Base-by-base conservation (phyloP, 2,329 filamentous ascomycete genomes). In the Triangularia setosa region DNA sequence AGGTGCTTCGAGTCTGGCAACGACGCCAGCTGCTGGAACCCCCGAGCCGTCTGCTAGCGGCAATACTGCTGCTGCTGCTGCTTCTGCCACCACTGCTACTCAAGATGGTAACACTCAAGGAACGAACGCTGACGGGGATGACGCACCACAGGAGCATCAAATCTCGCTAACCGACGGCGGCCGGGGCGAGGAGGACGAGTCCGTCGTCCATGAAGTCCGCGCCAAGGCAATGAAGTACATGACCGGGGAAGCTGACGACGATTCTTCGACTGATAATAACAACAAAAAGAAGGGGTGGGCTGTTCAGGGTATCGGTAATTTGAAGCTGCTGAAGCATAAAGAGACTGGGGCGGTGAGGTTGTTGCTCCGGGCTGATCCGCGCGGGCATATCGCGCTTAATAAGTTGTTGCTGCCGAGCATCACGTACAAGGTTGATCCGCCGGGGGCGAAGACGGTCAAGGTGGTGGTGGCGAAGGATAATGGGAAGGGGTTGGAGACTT, bases 321-420 rank as follows among this genome's bases (percentile, higher is more conserved):
- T 93, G 60, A 88, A 90, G 44, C 74, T 96, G 14, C 80, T 96
- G 66, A 89, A 90, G 76, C 84, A 94, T 78, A 90, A 91, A 74
- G 81, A 83, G 16, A 91, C 87, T 0, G 86, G 84, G 21, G 81
- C 83, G 27, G 84, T 88, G 3, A 86, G 92, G 48, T 79, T 95
- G 55, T 78, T 96, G 21, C 78, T 93, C 67, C 87, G 92, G 58
- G 86, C 86, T n/a, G 90, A 93, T 68, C 90, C 91, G 0, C 84
- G 87, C 67, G 92, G 92, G 16, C 85, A 89, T 44, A 80, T 94
- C 56, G 84, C 90, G 3, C 79, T 96, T 71, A 96, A 96, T 77
- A 85, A 88, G 69, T 76, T 81, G 21, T 75, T 93, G 58, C 76
- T 91, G 33, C 79, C 85, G 1, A 79, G 82, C n/a, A 77, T 87